These are phyloP conservation scores for Chrysoporthe deuterocubensis DNA, from an alignment of 2,329 filamentous ascomycete genomes.

Conservation along the genomic window DNA sequence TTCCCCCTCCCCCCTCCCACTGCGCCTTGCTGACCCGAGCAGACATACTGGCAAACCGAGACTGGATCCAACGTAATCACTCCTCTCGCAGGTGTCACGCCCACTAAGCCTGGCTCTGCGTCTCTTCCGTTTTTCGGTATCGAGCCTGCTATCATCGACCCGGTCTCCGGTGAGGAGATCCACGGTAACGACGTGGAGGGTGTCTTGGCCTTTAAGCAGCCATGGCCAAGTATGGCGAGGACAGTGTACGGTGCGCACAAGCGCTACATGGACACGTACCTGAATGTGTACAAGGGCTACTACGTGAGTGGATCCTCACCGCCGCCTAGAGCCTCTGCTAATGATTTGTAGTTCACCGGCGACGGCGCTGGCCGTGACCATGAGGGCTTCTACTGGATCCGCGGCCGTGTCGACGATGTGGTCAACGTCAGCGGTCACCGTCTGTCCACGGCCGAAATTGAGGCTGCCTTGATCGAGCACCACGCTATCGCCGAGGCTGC, in stretches of 20 bases:
- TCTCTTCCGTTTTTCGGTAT: constrained; percentile 98
- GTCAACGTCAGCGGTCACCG: constrained; percentile 98
- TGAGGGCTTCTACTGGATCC: constrained; percentile 99
- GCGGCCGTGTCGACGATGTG: constrained; percentile 96
- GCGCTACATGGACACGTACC: constrained; percentile 97
- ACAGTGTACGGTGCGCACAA: constrained; percentile 98
- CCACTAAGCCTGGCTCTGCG: constrained; percentile 94
- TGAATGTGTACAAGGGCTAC: constrained; percentile 97
- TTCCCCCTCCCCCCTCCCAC: not conserved
- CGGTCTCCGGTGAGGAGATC: constrained; percentile 91
- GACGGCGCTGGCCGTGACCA: constrained; percentile 96
- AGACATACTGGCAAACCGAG: constrained; percentile 99
- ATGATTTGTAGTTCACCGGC: constrained; percentile 72
- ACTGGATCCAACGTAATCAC: constrained; percentile 96
- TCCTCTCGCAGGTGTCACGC: constrained; percentile 88
- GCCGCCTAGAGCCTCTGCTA: not conserved
- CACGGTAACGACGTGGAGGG: constrained; percentile 96
- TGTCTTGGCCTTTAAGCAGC: constrained; percentile 93
- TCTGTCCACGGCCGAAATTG: constrained; percentile 95
- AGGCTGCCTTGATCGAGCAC: constrained; percentile 95
- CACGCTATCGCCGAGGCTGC: constrained; percentile 88
- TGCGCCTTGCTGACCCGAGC: constrained; percentile 32
- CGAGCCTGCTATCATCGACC: constrained; percentile 96
- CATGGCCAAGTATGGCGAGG: constrained; percentile 98
- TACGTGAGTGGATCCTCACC: constrained; percentile 70